Conservation (phyloP, 805 yeast species). For the Candida anglica region DNA sequence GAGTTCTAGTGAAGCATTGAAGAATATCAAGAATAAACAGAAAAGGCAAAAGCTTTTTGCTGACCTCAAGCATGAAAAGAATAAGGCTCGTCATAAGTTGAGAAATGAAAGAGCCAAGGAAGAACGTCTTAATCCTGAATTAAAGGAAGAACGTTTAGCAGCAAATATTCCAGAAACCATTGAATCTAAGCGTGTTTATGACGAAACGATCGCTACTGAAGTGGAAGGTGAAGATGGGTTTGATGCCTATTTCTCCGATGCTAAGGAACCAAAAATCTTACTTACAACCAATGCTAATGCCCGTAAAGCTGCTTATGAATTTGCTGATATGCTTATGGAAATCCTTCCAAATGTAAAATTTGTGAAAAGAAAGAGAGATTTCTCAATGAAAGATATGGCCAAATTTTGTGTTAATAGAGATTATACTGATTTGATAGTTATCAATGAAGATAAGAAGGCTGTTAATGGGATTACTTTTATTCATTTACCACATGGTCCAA, state of each 20-base stretch:
- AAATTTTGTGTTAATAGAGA: slow-evolving; percentile 76
- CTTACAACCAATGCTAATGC: slow-evolving; percentile 89
- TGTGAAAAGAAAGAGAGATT: slow-evolving; percentile 82
- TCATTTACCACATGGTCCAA: slow-evolving; percentile 93
- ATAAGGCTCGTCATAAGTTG: slow-evolving; percentile 70
- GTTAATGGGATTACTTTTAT: slow-evolving; percentile 91
- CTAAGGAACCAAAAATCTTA: slow-evolving; percentile 74
- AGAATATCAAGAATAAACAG: slow-evolving; percentile 66
- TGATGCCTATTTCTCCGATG: slow-evolving; percentile 44
- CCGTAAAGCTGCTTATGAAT: slow-evolving; percentile 80
- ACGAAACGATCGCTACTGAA: slow-evolving; percentile 70
- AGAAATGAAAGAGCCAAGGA: slow-evolving; percentile 84
- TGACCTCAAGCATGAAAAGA: slow-evolving; percentile 66
- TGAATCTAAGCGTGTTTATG: slow-evolving; percentile 79
- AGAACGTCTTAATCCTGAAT: slow-evolving; percentile 78
- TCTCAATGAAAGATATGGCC: slow-evolving; percentile 82
- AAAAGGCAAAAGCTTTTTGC: slow-evolving; percentile 77
- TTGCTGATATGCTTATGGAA: slow-evolving; percentile 82
- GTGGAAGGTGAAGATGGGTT: slow-evolving; percentile 66
- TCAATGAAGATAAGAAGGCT: slow-evolving; percentile 90
- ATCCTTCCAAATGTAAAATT: slow-evolving; percentile 82
- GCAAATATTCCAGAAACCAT: slow-evolving; percentile 79
- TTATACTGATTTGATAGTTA: slow-evolving; percentile 81
- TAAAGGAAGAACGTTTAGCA: slow-evolving; percentile 73
- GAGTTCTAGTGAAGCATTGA: slow-evolving; percentile 25